Percentiles rank a stretch among this genome's conserved stretches.
These are phyloP conservation scores for Rhynchospora tenuis DNA, from an alignment of 176 grass and related monocot species.

Conservation along the genomic window DNA sequence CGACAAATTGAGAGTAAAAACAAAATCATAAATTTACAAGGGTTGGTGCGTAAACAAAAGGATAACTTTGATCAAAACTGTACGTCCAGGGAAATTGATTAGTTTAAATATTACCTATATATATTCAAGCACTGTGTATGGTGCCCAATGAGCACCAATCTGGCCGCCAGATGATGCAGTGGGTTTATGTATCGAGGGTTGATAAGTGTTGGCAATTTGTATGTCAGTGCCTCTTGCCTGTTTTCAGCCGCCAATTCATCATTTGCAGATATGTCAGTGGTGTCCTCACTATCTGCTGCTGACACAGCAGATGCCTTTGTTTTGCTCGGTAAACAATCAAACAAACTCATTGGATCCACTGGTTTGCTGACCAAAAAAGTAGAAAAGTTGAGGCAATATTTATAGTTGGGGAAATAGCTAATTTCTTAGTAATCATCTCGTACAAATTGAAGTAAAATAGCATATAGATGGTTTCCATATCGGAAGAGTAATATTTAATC, in stretches of 20 bases:
- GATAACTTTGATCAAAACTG: background rate
- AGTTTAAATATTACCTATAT: conserved; percentile 39
- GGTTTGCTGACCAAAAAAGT: conserved; percentile 47
- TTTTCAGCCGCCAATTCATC: conserved; percentile 4
- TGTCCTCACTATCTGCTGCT: background rate
- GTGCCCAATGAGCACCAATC: conserved; percentile 42
- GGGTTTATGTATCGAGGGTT: conserved; percentile 34
- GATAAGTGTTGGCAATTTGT: conserved; percentile 44
- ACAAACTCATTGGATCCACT: conserved; percentile 31
- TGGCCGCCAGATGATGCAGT: conserved; percentile 40
- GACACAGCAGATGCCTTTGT: background rate
- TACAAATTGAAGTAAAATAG: background rate
- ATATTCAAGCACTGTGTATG: conserved; percentile 45
- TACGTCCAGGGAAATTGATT: background rate
- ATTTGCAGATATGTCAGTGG: conserved; percentile 6
- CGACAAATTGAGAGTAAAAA: background rate
- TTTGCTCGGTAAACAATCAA: conserved; percentile 36
- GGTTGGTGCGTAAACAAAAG: background rate
- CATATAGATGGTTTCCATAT: background rate
- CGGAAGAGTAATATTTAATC: background rate
- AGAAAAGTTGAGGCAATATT: background rate
- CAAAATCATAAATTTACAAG: background rate
- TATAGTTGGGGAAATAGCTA: background rate
- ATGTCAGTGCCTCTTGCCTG: background rate
- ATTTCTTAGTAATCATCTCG: background rate